Evolutionary conservation across 2,329 filamentous ascomycete genomes (phyloP), one percentile per base, ranked within the genome.

Genomic region (Pseudogymnoascus sp.): DNA sequence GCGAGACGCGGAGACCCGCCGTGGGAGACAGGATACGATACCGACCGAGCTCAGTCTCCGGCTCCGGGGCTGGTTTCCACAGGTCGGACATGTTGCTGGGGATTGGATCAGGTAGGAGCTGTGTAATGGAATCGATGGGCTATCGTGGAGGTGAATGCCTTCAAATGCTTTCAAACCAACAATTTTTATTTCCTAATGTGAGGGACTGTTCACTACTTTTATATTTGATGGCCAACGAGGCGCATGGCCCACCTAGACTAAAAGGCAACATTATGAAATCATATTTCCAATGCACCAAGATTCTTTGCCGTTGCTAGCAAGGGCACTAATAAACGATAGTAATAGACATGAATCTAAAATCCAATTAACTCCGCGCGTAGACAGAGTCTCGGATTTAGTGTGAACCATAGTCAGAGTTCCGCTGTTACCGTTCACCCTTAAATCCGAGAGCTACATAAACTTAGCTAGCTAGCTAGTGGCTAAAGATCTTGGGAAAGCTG

Each of bases 1-100:
- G 87, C 66, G 84, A 87, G 14, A 90, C 87, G 31, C 85, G 79
- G 25, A 90, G 79, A 0, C 82, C 81, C 1, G 89, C 88, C 0
- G 81, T 83, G 6, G 87, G 86, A 1, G 87, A 83, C 11, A 91
- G 81, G 54, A 90, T 75, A 5, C 87, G 85, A 69, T 90, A 88
- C 62, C 85, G 81, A 65, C 79, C 85, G 67, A 90, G 75, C 63
- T 84, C 81, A 64, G 85, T 86, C 73, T 83, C 80, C 25, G 85
- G 81, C 4, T 80, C 75, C 2, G 82, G 78, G 5, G 81, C 78
- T n/a, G 77, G 77, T 72, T 73, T 74, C 25, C 25, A 54, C 6
- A 54, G 4, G 48, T 54, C 48, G n/a, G 48, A 4, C 48, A 54
- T 54, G 23, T 28, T 28, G 23, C 25, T 54, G 8, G 25, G 5